phyloP scores from a whole-genome alignment of 75 land plant genomes.

The Sequoiadendron giganteum region DNA sequence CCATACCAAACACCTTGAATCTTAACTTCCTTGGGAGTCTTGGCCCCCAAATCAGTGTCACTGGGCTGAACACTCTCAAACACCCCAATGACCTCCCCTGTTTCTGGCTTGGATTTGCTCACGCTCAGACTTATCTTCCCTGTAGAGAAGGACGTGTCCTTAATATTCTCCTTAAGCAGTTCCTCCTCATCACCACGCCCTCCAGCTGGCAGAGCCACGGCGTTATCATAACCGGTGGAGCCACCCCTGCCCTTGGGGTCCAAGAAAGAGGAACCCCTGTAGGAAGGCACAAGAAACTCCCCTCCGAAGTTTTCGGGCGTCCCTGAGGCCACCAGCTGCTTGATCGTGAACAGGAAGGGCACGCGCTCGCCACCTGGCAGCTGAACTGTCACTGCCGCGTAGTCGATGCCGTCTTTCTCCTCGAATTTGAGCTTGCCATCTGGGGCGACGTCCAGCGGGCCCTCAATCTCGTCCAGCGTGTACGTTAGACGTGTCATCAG shows the following conservation, averaged over 20 bases:
- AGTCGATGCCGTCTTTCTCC: slow-evolving; percentile 91
- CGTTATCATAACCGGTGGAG: slow-evolving; percentile 69
- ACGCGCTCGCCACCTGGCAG: slow-evolving; percentile 55
- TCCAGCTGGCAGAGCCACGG: slow-evolving; percentile 50
- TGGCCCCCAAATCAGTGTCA: slow-evolving; percentile 93
- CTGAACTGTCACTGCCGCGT: slow-evolving; percentile 57
- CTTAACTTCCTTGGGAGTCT: slow-evolving; percentile 95
- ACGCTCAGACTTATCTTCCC: slow-evolving; percentile 84
- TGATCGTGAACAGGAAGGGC: slow-evolving; percentile 54
- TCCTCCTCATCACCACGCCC: slow-evolving; percentile 70
- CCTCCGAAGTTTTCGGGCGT: slow-evolving; percentile 35
- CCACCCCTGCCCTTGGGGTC: slow-evolving; percentile 88
- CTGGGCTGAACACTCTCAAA: slow-evolving; percentile 99
- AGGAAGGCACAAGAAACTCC: slow-evolving; percentile 39
- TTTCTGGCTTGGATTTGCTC: slow-evolving; percentile 67
- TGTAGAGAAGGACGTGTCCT: slow-evolving; percentile 55
- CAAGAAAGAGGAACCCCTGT: slow-evolving; percentile 53
- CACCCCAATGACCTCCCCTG: slow-evolving; percentile 91
- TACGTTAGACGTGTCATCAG: slow-evolving; percentile 98
- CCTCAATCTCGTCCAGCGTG: slow-evolving; percentile 94
- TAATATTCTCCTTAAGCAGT: slow-evolving; percentile 84
- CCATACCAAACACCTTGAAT: slow-evolving; percentile 96
- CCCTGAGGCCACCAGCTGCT: slow-evolving; percentile 51
- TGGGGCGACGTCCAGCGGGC: slow-evolving; percentile 48
- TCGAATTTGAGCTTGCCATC: slow-evolving; percentile 86